Evolutionary conservation across 2,329 filamentous ascomycete species (phyloP), one percentile per base, ranked within the genome.

Genomic region (Aspergillus nomiae): DNA sequence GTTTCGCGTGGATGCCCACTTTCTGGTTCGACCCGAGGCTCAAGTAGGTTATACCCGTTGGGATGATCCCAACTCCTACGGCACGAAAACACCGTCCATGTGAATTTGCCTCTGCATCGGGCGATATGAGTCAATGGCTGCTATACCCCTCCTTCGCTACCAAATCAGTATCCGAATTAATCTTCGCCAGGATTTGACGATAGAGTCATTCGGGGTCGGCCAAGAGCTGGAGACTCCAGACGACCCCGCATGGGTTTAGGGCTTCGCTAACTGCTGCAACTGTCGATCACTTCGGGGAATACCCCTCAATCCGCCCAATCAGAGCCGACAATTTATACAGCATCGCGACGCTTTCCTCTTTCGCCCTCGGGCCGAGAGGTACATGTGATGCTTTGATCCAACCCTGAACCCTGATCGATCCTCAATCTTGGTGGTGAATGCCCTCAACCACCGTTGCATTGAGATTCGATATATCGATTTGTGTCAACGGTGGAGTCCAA

Each of bases 341-440:
- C 61, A 14, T 41, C 38, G 38, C 38, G 19, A 41, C 62, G 56
- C 8, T 24, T 16, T n/a, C 30, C 34, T 53, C 57, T 41, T 41
- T 41, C 38, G 54, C 36, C 51, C 61, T 63, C 56, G 46, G 51
- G 55, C 57, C 63, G 61, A 58, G 24, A 24, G 43, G 38, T 55
- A 61, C 67, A 67, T 68, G 68, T 70, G 66, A 69, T 59, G 16
- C 32, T 26, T 38, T 38, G 30, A 61, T 61, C 59, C 10, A 34
- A 55, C 11, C 54, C 11, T 26, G 4, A 21, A 41, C 16, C 28
- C 8, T 36, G 26, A 24, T 43, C 26, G 9, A 10, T 11, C 43
- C 11, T 5, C 26, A 28, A 28, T 30, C 10, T n/a, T 4, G 19
- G 14, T 30, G 32, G 21, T 14, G 30, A 55, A 55, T 16, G 9